Evolutionary conservation across 2,329 filamentous ascomycete species (phyloP).

Genomic region (Sclerotinia glacialis): DNA sequence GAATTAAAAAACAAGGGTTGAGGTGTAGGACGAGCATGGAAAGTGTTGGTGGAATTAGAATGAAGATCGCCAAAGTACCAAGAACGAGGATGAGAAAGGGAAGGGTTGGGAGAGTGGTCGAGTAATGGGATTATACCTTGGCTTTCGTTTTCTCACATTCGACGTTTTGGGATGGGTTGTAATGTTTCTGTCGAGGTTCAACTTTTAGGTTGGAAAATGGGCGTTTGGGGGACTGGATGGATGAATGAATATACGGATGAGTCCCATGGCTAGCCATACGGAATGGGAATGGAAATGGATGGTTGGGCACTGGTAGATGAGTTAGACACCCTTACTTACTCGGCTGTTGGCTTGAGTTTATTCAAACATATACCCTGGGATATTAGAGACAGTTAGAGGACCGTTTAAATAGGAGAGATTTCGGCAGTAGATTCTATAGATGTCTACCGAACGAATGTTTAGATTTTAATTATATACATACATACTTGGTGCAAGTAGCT

Average conservation of each 20-base stretch:
- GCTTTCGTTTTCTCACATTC: not conserved
- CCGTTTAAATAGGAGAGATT: not conserved
- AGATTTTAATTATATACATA: not conserved
- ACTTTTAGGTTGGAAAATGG: conserved; percentile 6
- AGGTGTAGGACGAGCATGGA: conserved; percentile 13
- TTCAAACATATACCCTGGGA: conserved; percentile 14
- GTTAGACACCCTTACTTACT: not conserved
- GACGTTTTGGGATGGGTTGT: not conserved
- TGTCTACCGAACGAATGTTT: not conserved
- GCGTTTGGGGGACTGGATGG: not conserved
- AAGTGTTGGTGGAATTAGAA: not conserved
- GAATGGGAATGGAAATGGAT: not conserved
- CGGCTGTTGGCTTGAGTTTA: not conserved
- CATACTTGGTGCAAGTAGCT: not conserved
- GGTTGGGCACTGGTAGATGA: not conserved
- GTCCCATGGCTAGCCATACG: not conserved
- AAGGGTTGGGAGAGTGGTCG: not conserved
- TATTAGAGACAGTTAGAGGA: not conserved
- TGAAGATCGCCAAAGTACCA: not conserved
- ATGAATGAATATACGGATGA: not conserved
- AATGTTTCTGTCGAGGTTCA: not conserved
- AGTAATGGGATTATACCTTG: not conserved
- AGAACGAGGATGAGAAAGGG: conserved; percentile 19
- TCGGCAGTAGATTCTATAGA: not conserved
- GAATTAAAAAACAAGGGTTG: conserved; percentile 12